These are phyloP conservation scores for Gliomastix tumulicola DNA, from an alignment of 2,329 filamentous ascomycete species.

Conservation along the genomic window DNA sequence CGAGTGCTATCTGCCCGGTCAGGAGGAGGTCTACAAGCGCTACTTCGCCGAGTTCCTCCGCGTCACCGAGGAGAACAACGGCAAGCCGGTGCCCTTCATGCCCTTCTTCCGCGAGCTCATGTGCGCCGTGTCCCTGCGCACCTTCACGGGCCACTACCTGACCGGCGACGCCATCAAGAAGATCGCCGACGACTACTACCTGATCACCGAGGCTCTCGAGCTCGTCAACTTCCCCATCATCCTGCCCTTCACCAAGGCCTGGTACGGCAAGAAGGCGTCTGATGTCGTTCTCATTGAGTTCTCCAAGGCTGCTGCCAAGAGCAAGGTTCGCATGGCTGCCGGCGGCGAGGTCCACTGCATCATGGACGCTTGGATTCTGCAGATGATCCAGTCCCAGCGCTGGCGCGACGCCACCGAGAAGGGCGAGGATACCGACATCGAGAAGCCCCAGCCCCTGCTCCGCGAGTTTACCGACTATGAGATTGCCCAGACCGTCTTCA, in stretches of 20 bases:
- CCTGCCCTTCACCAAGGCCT: constrained; percentile 88
- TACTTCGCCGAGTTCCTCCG: constrained; percentile 78
- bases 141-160: constrained; percentile 97
- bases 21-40: constrained; percentile 83
- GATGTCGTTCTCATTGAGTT: constrained; percentile 91
- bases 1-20: constrained; percentile 79
- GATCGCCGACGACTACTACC: constrained; percentile 94
- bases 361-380: constrained; percentile 89
- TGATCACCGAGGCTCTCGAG: constrained; percentile 91
- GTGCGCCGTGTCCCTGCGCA: constrained; percentile 89
- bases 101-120: constrained; percentile 86
- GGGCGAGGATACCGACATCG: constrained; percentile 58
- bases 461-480: constrained; percentile 86
- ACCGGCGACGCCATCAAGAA: constrained; percentile 84
- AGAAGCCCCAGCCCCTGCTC: constrained; percentile 77
- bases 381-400: constrained; percentile 76
- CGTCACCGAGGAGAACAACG: constrained; percentile 63
- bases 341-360: constrained; percentile 86
- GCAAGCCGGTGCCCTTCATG: constrained; percentile 83
- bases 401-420: constrained; percentile 74
- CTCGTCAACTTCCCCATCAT: constrained; percentile 98
- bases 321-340: constrained; percentile 84
- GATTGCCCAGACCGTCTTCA: constrained; percentile 89
- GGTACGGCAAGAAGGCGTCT: constrained; percentile 93
- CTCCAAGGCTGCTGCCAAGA: constrained; percentile 84